phyloP scores from a whole-genome alignment of 2,329 filamentous ascomycete species.

The Fonsecaea erecta region DNA sequence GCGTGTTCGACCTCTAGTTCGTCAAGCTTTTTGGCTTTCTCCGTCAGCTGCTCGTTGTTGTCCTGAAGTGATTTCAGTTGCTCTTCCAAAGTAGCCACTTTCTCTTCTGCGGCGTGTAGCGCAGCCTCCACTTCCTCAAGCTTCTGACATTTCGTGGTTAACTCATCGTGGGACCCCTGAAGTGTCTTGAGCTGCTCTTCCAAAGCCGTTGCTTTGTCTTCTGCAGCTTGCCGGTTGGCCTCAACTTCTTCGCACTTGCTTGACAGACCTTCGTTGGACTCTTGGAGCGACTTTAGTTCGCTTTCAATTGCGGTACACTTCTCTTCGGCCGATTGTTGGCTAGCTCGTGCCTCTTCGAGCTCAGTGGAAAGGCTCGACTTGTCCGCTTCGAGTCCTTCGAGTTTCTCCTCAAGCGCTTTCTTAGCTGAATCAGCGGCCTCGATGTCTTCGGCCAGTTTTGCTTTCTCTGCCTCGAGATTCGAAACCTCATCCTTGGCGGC shows the following conservation, averaged over 20 bases:
- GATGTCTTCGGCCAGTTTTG: conserved; percentile 16
- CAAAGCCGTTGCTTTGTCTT: background rate
- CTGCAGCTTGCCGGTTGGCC: background rate
- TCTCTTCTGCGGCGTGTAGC: conserved; percentile 8
- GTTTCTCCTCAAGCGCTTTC: conserved; percentile 11
- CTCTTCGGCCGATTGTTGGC: conserved; percentile 2
- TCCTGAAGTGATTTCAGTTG: conserved; percentile 12
- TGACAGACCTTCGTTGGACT: conserved; percentile 13
- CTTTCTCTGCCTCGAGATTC: conserved; percentile 23
- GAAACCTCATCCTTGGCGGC: conserved; percentile 8
- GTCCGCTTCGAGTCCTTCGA: conserved; percentile 20
- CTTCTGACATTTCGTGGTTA: conserved; percentile 1
- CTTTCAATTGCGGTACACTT: background rate
- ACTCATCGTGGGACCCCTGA: background rate
- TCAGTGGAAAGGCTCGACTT: conserved; percentile 12
- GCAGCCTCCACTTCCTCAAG: conserved; percentile 11
- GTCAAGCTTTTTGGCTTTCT: conserved; percentile 20
- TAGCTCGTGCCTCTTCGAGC: conserved; percentile 8
- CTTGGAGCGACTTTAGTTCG: conserved; percentile 12
- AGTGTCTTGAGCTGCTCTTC: conserved; percentile 8
- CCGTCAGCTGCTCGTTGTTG: conserved; percentile 12
- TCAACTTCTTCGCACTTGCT: conserved; percentile 18
- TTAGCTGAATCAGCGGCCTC: conserved; percentile 8
- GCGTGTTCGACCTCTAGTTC: conserved; percentile 1
- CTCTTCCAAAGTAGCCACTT: conserved; percentile 3